phyloP scores from a whole-genome alignment of 2,329 filamentous ascomycete species.

The Thelonectria discophora region DNA sequence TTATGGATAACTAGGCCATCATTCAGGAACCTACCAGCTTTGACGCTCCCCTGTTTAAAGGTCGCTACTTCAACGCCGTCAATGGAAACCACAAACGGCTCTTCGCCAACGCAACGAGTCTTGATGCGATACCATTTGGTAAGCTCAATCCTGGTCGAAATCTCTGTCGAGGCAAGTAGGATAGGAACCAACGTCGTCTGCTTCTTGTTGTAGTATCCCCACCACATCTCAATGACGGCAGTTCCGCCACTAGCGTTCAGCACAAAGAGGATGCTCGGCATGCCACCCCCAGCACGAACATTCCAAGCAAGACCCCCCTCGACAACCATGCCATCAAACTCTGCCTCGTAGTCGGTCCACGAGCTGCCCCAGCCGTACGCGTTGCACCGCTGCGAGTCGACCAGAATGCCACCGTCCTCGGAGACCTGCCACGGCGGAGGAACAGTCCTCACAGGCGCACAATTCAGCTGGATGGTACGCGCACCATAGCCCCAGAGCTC shows the following conservation, averaged over 20 bases:
- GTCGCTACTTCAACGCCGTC: background rate
- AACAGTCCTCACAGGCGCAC: background rate
- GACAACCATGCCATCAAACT: background rate
- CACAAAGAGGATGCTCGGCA: slow-evolving; percentile 1
- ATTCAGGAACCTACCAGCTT: background rate
- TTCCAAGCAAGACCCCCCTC: background rate
- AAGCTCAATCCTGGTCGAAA: background rate
- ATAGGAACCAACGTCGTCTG: background rate
- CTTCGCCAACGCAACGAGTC: background rate
- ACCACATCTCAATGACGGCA: slow-evolving; percentile 5
- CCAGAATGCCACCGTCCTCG: background rate
- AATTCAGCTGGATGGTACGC: slow-evolving; percentile 2
- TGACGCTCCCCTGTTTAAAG: slow-evolving; percentile 2
- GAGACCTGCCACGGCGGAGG: slow-evolving; percentile 3
- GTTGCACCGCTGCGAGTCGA: slow-evolving; percentile 9
- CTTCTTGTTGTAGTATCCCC: slow-evolving; percentile 5
- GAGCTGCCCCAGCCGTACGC: slow-evolving; percentile 1
- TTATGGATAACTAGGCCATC: background rate
- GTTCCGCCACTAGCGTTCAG: background rate
- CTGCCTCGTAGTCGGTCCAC: slow-evolving; percentile 1
- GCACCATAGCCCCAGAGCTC: slow-evolving; percentile 6
- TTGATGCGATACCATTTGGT: slow-evolving; percentile 1
- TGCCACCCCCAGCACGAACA: background rate
- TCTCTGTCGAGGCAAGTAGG: background rate
- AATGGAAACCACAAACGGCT: slow-evolving; percentile 2